These are phyloP conservation scores for Paracorniculantispora psalliotae DNA, from an alignment of 2,329 filamentous ascomycete genomes.

Conservation along the genomic window DNA sequence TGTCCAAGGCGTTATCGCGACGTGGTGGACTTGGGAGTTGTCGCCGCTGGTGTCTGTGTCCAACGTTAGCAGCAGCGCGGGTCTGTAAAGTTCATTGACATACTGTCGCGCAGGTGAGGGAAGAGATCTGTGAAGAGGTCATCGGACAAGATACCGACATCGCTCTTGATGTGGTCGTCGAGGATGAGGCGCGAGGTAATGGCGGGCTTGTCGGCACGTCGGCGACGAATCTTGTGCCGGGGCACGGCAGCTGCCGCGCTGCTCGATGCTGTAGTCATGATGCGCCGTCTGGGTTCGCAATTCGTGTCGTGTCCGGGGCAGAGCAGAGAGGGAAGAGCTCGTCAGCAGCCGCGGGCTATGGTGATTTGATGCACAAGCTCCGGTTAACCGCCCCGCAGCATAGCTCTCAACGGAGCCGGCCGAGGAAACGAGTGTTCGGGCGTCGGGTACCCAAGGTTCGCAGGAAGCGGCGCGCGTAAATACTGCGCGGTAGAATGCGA, in stretches of 20 bases:
- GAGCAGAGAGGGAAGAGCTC: background rate
- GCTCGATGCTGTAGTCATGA: constrained; percentile 20
- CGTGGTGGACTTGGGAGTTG: constrained; percentile 47
- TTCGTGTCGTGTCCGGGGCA: constrained; percentile 1
- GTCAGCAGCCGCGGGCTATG: background rate
- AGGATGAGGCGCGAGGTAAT: constrained; percentile 76
- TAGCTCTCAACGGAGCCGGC: constrained; percentile 11
- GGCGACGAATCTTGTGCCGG: constrained; percentile 45
- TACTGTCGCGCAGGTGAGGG: constrained; percentile 52
- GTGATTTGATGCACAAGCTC: constrained; percentile 8
- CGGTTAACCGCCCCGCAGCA: constrained; percentile 12
- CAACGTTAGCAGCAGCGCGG: background rate
- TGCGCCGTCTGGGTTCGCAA: background rate
- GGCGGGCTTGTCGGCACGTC: constrained; percentile 65
- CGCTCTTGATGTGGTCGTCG: constrained; percentile 78
- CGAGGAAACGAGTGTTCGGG: constrained; percentile 3
- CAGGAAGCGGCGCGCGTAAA: background rate
- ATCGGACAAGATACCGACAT: constrained; percentile 79
- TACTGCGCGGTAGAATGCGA: background rate
- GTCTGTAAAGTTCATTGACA: constrained; percentile 25
- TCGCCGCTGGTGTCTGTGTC: constrained; percentile 30
- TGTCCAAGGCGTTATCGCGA: constrained; percentile 71
- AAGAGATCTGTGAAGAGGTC: constrained; percentile 82
- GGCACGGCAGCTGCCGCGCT: constrained; percentile 21
- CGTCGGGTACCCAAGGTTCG: background rate